phyloP scores from a whole-genome alignment of 805 yeast species.

The Allodekkera sacchari region DNA sequence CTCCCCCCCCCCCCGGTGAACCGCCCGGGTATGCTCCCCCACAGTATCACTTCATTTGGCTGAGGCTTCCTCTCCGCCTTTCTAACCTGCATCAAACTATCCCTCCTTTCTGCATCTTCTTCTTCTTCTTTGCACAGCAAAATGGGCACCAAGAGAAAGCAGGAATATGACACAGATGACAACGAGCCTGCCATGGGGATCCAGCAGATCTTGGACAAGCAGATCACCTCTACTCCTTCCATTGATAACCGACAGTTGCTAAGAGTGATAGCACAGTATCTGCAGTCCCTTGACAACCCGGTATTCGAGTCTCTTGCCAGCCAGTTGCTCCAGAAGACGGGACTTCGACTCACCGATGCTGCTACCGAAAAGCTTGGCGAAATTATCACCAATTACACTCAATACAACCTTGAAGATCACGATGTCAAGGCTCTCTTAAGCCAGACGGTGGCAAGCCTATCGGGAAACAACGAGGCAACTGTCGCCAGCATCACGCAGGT shows the following conservation, averaged over 20 bases:
- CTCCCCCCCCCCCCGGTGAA: too few relatives aligned
- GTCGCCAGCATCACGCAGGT: slow-evolving; percentile 6
- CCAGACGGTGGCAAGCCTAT: not conserved
- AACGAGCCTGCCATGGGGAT: slow-evolving; percentile 7
- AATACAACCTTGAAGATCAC: not conserved
- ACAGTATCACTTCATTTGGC: too few relatives aligned
- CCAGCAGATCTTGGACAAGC: slow-evolving; percentile 4
- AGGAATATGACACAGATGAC: slow-evolving; percentile 9
- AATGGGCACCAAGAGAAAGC: slow-evolving; percentile 1
- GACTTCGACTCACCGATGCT: slow-evolving; percentile 10
- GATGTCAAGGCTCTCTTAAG: slow-evolving; percentile 1
- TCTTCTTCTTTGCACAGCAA: not conserved
- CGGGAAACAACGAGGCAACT: not conserved
- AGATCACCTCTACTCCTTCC: slow-evolving; percentile 2
- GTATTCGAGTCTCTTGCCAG: slow-evolving; percentile 9
- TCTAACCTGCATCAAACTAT: too few relatives aligned
- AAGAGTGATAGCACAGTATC: slow-evolving; percentile 14
- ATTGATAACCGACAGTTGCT: slow-evolving; percentile 14
- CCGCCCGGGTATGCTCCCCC: too few relatives aligned
- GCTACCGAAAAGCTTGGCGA: slow-evolving; percentile 3
- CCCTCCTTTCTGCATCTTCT: not conserved
- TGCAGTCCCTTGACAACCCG: slow-evolving; percentile 10
- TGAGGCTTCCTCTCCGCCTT: too few relatives aligned
- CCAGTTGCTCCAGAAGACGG: slow-evolving; percentile 9
- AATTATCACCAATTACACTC: not conserved